Evolutionary conservation across 139 green algal genomes (phyloP), one percentile per base, ranked within the genome.

Genomic region (Asterochloris erici): DNA sequence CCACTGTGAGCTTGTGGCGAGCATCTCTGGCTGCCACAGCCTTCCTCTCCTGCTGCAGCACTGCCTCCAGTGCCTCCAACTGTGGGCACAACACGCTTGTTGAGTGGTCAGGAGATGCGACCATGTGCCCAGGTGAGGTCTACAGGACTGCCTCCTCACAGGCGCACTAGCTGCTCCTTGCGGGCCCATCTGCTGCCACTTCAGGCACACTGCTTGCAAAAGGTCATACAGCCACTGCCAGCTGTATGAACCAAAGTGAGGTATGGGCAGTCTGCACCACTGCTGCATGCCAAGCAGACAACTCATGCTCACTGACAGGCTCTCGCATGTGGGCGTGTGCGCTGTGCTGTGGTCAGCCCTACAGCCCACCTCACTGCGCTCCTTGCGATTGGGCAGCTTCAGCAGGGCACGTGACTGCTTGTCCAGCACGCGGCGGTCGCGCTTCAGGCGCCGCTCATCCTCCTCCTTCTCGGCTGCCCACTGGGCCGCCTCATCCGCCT

Each of bases 341-440:
- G 17, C 24, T 23, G 12, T 19, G n/a, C 28, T 19, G 24, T 14
- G 15, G 21, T n/a, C 16, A 29, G 21, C 47, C 47, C 64, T 26
- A 76, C 38, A 54, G 6, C 21, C 16, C 28, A 93, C 79, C 69
- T 94, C 90, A 23, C 69, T 84, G 23, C 91, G 90, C 83, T 97
- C 92, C 85, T 95, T 95, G 78, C 93, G 93, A 70, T 80, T 95
- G 63, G 94, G 94, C 80, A 97, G 83, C 84, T 93, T 91, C 13
- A 92, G 68, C 79, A 95, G 73, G 14, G 87, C 89, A 0, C 85
- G 77, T 79, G 81, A 86, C 88, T 93, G 92, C 89, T 96, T 93
- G 83, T 96, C 92, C 68, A 98, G 88, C 68, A 95, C 89, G 0
- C 89, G 83, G 19, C 88, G 80, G 69, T 97, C 93, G 1, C 90